These are phyloP conservation scores for Pseudocercospora ulei DNA, from an alignment of 2,329 filamentous ascomycete species.

Conservation along the genomic window DNA sequence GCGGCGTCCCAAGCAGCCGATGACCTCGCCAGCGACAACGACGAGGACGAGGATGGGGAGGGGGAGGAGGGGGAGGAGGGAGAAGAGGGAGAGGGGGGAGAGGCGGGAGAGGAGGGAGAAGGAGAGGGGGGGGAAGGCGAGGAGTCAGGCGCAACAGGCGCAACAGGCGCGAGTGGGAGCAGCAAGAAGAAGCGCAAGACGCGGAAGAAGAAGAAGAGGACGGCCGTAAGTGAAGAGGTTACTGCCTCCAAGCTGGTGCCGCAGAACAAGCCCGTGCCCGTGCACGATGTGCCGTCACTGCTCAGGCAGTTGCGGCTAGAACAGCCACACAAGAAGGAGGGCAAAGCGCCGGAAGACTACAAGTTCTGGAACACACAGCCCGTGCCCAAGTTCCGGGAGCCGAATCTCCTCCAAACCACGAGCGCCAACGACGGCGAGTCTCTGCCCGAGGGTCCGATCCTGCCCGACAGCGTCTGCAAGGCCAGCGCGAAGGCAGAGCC, in stretches of 20 bases:
- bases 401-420: conserved; percentile 32
- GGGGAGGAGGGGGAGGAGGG: conserved; percentile 20
- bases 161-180: conserved; percentile 11
- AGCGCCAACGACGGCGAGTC: conserved; percentile 43
- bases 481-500: conserved; percentile 46
- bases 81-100: conserved; percentile 13
- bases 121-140: conserved; percentile 17
- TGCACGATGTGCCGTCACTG: conserved; percentile 28
- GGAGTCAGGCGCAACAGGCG: conserved; percentile 5
- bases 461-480: conserved; percentile 66
- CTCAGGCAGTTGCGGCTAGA: conserved; percentile 28
- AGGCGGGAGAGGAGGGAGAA: conserved; percentile 14
- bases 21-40: conserved; percentile 13
- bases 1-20: conserved; percentile 19
- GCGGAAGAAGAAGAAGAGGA: conserved; percentile 26
- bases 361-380: conserved; percentile 99
- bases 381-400: conserved; percentile 65
- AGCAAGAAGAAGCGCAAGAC: conserved; percentile 28
- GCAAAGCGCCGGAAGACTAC: conserved; percentile 47
- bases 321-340: conserved; percentile 26
- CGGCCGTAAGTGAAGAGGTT: conserved; percentile 11
- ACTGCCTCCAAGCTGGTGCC: conserved; percentile 8
- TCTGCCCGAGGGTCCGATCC: conserved; percentile 71
- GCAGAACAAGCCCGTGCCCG: conserved; percentile 20
- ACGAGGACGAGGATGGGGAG: conserved; percentile 22